phyloP scores from a whole-genome alignment of 1,139 yeast species.

The Hansenula lynferdii region DNA sequence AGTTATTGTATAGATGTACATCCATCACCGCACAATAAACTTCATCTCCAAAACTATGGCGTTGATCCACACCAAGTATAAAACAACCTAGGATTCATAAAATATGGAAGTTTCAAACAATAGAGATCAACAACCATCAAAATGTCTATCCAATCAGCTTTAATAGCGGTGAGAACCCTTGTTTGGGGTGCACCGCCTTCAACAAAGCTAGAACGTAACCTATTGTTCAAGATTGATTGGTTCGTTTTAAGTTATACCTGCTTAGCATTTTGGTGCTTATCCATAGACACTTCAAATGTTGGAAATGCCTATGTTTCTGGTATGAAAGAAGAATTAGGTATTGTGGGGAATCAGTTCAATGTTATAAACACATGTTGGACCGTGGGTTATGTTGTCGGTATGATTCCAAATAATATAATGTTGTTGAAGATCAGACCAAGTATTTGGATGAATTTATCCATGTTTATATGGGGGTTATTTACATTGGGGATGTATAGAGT shows the following conservation, averaged over 20 bases:
- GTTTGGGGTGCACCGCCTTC: conserved; percentile 5
- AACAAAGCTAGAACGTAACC: conserved; percentile 4
- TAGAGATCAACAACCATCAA: too few relatives aligned
- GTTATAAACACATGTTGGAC: conserved; percentile 29
- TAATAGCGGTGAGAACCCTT: too few relatives aligned
- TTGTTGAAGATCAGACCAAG: conserved; percentile 48
- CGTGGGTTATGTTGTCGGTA: conserved; percentile 42
- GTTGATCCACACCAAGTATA: too few relatives aligned
- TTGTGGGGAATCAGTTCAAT: conserved; percentile 45
- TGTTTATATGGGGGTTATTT: conserved; percentile 27
- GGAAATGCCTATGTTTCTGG: conserved; percentile 41
- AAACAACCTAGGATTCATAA: too few relatives aligned
- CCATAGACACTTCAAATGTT: conserved; percentile 43
- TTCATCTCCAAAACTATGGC: too few relatives aligned
- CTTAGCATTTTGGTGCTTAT: conserved; percentile 6
- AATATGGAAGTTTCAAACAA: too few relatives aligned
- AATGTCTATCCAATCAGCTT: too few relatives aligned
- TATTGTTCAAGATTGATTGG: conserved; percentile 8
- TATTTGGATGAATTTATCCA: conserved; percentile 41
- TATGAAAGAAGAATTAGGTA: conserved; percentile 30
- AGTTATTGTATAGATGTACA: too few relatives aligned
- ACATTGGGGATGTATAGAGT: conserved; percentile 46
- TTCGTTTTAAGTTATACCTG: conserved; percentile 7
- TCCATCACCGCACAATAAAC: too few relatives aligned
- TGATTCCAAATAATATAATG: conserved; percentile 47